phyloP scores from a whole-genome alignment of 2,329 filamentous ascomycete species.

The Venturia aucupariae region DNA sequence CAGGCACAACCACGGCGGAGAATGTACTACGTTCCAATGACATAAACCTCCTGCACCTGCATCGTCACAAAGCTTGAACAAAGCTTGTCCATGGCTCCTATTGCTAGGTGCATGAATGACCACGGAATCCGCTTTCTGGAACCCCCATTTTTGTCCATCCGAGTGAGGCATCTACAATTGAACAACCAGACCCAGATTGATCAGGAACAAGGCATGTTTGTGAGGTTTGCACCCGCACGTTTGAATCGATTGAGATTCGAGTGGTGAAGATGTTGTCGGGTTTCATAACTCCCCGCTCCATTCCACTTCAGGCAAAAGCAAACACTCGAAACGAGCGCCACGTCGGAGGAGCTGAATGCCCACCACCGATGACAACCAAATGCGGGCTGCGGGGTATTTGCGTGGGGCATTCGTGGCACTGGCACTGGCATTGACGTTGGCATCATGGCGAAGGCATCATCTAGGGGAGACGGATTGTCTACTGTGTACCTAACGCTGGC shows the following conservation, averaged over 20 bases:
- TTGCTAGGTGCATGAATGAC: neutral
- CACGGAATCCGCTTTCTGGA: neutral
- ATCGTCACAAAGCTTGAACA: slow-evolving; percentile 16
- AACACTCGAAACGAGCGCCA: neutral
- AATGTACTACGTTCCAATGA: neutral
- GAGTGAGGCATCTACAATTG: neutral
- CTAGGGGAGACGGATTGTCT: neutral
- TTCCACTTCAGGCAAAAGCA: neutral
- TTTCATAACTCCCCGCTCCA: too few species aligned
- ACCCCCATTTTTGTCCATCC: neutral
- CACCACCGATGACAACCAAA: neutral
- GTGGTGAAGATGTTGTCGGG: neutral
- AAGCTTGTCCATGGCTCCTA: slow-evolving; percentile 14
- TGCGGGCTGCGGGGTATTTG: too few species aligned
- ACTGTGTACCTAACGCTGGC: too few species aligned
- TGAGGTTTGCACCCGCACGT: neutral
- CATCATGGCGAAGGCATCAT: neutral
- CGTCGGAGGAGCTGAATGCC: neutral
- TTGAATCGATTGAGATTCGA: neutral
- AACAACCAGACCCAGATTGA: neutral
- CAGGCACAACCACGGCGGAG: neutral
- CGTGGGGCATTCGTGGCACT: too few species aligned
- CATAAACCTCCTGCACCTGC: slow-evolving; percentile 5
- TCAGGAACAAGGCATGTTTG: neutral
- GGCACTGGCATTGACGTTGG: too few species aligned